Evolutionary conservation across 2,329 filamentous ascomycete species (phyloP).

Genomic region (Epichloe amarillans): DNA sequence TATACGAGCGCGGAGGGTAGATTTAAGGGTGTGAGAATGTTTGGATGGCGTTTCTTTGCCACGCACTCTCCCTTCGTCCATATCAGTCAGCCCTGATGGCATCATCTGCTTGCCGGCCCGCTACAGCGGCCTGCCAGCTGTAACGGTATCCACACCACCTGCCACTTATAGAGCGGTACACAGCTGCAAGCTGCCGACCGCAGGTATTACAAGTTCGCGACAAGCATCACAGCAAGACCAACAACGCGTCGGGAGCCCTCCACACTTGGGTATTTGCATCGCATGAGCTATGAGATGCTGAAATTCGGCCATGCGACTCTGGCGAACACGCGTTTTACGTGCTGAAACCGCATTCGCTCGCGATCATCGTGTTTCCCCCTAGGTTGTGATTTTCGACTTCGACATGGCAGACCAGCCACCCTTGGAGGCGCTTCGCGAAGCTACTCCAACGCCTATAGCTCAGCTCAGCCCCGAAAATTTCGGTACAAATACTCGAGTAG

Average conservation of each 20-base stretch:
- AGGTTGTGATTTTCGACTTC: neutral
- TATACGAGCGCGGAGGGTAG: no score
- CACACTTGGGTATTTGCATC: neutral
- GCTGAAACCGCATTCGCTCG: neutral
- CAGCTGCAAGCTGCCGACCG: neutral
- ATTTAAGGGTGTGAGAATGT: no score
- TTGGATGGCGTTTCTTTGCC: no score
- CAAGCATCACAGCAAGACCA: neutral
- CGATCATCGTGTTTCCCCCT: neutral
- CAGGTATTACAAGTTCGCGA: neutral
- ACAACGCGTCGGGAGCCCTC: neutral
- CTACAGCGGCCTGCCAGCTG: neutral
- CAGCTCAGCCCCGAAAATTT: conserved; percentile 36
- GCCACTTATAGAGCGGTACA: neutral
- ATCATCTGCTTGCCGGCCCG: neutral
- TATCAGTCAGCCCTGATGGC: neutral
- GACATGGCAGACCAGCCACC: conserved; percentile 14
- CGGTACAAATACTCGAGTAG: conserved; percentile 25
- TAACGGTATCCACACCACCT: conserved; percentile 1
- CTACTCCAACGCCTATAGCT: conserved; percentile 38
- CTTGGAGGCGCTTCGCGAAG: conserved; percentile 13
- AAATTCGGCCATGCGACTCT: neutral
- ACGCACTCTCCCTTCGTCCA: neutral
- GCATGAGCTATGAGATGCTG: neutral
- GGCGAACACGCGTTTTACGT: neutral